phyloP scores from a whole-genome alignment of 768 basidiomycete species.

The Daedaleopsis nitida region DNA sequence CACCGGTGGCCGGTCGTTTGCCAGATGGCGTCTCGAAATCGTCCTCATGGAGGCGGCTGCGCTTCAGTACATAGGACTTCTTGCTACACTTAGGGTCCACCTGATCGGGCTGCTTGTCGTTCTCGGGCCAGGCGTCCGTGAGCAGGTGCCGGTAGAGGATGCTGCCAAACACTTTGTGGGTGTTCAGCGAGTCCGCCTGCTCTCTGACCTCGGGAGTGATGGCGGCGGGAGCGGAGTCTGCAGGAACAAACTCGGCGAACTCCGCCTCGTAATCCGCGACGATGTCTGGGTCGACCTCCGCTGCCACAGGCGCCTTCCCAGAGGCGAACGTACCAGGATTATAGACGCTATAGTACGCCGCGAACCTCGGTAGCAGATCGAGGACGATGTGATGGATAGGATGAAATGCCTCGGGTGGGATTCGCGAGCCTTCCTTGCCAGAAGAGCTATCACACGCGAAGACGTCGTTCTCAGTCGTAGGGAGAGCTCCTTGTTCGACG shows the following conservation, averaged over 20 bases:
- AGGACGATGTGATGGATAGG: neutral
- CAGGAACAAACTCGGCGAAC: too few relatives aligned
- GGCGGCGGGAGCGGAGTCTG: too few relatives aligned
- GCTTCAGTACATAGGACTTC: neutral
- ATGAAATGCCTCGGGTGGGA: neutral
- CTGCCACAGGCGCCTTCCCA: too few relatives aligned
- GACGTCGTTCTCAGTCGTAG: neutral
- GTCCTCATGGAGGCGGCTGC: neutral
- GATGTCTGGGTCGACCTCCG: too few relatives aligned
- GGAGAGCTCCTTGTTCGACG: too few relatives aligned
- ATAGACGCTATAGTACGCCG: slow-evolving; percentile 1
- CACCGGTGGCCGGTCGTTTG: neutral
- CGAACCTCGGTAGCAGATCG: neutral
- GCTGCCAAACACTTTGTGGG: too few relatives aligned
- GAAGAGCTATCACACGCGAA: neutral
- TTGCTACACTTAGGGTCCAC: neutral
- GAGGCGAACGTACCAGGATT: too few relatives aligned
- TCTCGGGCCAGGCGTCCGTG: neutral
- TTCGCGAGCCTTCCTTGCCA: too few relatives aligned
- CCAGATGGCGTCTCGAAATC: neutral
- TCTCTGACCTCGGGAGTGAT: too few relatives aligned
- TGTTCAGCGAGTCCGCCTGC: too few relatives aligned
- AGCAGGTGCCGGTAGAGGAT: neutral
- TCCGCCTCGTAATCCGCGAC: too few relatives aligned
- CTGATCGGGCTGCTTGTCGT: neutral